A percentile compares a stretch with the other conserved stretches of the same genome.
Evolutionary conservation across 345 rosid genomes (phyloP).

Genomic region (Salix caprea): DNA sequence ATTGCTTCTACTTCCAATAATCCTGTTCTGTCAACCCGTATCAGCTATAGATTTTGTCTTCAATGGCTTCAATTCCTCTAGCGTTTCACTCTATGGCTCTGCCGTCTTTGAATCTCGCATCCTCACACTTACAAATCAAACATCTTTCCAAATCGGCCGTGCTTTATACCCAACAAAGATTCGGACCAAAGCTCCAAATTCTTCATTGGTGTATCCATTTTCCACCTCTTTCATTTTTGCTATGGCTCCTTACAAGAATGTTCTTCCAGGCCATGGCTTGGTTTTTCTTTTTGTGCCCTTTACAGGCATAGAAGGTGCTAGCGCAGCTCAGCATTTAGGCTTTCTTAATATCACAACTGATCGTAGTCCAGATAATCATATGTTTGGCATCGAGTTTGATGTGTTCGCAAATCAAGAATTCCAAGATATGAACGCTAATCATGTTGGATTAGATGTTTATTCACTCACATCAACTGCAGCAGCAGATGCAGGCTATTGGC

Average conservation of each 20-base stretch:
- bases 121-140: slow-evolving; percentile 56
- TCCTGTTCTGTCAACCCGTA: slow-evolving; percentile 16
- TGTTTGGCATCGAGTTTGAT: slow-evolving; percentile 65
- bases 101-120: slow-evolving; percentile 49
- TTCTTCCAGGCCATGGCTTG: slow-evolving; percentile 58
- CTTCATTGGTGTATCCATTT: slow-evolving; percentile 42
- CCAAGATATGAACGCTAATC: slow-evolving; percentile 55
- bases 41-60: slow-evolving; percentile 53
- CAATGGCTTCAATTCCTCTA: slow-evolving; percentile 52
- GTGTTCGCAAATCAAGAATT: slow-evolving; percentile 67
- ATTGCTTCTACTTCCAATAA: not conserved
- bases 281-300: slow-evolving; percentile 57
- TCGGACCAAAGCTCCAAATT: slow-evolving; percentile 28
- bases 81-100: slow-evolving; percentile 36
- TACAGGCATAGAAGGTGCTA: slow-evolving; percentile 39
- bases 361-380: slow-evolving; percentile 35
- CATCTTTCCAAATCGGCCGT: slow-evolving; percentile 49
- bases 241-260: slow-evolving; percentile 45
- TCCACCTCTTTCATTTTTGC: slow-evolving; percentile 75
- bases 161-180: slow-evolving; percentile 56
- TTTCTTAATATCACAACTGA: slow-evolving; percentile 50
- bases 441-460: slow-evolving; percentile 68
- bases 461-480: slow-evolving; percentile 48
- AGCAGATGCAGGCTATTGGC: slow-evolving; percentile 52
- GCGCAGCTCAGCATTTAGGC: slow-evolving; percentile 51